These are phyloP conservation scores for Rehmannia glutinosa DNA, from an alignment of 257 asterid genomes.

Conservation along the genomic window DNA sequence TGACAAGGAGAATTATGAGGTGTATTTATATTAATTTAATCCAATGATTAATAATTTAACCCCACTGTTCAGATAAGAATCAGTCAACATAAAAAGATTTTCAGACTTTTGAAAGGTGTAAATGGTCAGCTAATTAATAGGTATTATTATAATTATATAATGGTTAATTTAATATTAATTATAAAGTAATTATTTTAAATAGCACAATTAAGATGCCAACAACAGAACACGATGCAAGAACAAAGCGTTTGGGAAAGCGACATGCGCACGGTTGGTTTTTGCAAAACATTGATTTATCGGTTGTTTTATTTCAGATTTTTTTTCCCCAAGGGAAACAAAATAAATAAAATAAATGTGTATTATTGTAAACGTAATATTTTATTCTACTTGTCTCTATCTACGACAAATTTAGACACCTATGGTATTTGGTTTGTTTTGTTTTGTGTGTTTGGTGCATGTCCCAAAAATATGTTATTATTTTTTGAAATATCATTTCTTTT, in stretches of 20 bases:
- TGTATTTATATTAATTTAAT: not conserved
- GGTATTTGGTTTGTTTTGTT: not conserved
- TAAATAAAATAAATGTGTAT: not conserved
- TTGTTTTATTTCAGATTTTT: not conserved
- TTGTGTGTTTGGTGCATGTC: not conserved
- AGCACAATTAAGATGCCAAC: slow-evolving; percentile 20
- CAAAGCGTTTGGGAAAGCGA: slow-evolving; percentile 17
- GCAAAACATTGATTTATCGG: not conserved
- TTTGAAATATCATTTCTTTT: not conserved
- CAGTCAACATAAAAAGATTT: slow-evolving; percentile 15
- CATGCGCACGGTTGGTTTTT: slow-evolving; percentile 25
- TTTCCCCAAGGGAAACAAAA: too few relatives aligned
- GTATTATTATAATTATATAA: not conserved
- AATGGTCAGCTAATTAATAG: slow-evolving; percentile 19
- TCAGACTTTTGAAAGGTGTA: not conserved
- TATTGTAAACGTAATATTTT: not conserved
- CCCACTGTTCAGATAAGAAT: not conserved
- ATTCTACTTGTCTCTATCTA: not conserved
- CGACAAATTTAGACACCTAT: not conserved
- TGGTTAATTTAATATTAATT: not conserved
- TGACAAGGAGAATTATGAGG: slow-evolving; percentile 4
- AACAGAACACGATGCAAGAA: slow-evolving; percentile 10
- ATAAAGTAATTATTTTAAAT: not conserved
- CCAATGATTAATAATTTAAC: not conserved
- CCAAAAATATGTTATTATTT: not conserved